Conservation (phyloP, 805 yeast species). For the Lipomyces sp. region DNA sequence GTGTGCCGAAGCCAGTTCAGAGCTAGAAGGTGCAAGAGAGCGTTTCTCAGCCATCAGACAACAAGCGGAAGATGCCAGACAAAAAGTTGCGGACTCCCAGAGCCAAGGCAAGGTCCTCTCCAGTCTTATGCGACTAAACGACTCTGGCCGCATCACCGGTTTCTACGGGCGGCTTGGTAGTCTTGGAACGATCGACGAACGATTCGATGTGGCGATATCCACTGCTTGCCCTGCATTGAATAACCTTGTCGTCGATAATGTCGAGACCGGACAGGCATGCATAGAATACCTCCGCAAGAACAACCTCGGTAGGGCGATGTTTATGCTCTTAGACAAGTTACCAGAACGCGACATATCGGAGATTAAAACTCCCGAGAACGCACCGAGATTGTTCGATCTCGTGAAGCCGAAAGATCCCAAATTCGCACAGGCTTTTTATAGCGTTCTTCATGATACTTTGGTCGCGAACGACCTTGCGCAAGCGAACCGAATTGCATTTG, state of each 20-base stretch:
- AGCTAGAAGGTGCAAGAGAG: slow-evolving; percentile 59
- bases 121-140: slow-evolving; percentile 69
- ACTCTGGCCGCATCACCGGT: slow-evolving; percentile 82
- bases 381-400: slow-evolving; percentile 83
- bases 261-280: slow-evolving; percentile 72
- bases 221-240: slow-evolving; percentile 92
- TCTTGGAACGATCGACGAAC: slow-evolving; percentile 85
- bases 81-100: slow-evolving; percentile 59
- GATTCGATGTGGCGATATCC: slow-evolving; percentile 90
- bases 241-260: slow-evolving; percentile 87
- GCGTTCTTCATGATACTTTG: slow-evolving; percentile 82
- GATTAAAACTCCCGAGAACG: slow-evolving; percentile 72
- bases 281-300: slow-evolving; percentile 82
- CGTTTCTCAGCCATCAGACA: slow-evolving; percentile 62
- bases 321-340: slow-evolving; percentile 77
- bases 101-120: slow-evolving; percentile 75
- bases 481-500: slow-evolving; percentile 89
- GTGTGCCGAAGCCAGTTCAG: slow-evolving; percentile 54
- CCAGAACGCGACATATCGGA: slow-evolving; percentile 62
- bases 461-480: slow-evolving; percentile 78
- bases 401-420: slow-evolving; percentile 67
- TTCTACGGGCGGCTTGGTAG: slow-evolving; percentile 77
- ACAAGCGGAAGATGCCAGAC: slow-evolving; percentile 67
- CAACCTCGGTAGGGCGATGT: slow-evolving; percentile 85
- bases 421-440: slow-evolving; percentile 86